Evolutionary conservation across 768 basidiomycete genomes (phyloP), one percentile per base, ranked within the genome.

Genomic region (Amanita thiersii): DNA sequence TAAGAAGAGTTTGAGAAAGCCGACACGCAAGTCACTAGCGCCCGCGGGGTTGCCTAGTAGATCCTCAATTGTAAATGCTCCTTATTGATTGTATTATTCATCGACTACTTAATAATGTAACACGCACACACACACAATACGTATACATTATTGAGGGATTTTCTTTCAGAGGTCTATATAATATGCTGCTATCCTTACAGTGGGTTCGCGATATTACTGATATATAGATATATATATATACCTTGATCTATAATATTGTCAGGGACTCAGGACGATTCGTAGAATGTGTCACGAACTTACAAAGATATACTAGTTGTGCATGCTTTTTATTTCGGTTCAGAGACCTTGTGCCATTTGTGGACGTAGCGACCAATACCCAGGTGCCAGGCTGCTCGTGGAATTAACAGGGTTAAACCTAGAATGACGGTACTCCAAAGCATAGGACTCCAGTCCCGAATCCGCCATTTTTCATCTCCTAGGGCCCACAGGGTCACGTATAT

Each of bases 1-100:
- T 69, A 97, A 96, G 86, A 90, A 86, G 66, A 79, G 80, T 46
- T 69, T 99, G 46, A 81, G 77, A 65, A 81, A 76, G 60, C 91
- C 90, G 1, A 87, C 82, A 24, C 73, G 87, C 38, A 70, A 74
- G 29, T 88, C 86, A 3, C 72, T 87, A 30, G 70, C 70, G 20
- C 71, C 77, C 11, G 54, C 58, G 42, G 52, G 45, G 36, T 56
- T 67, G 31, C 60, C 62, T 30, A 77, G 76, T 51, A 66, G 63
- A 45, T 86, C 85, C 6, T 61, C 61, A 39, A 84, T 87, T 43
- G 85, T 87, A 37, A 79, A 87, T 50, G 60, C 70, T 40, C 81
- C 81, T 10, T 84, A 72, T 50, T 83, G 46, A 58, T 34, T 14
- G 32, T 36, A 34, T 47, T 45, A 37, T n/a, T n/a, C n/a, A 45